A percentile compares a stretch with the other conserved stretches of the same genome.
phyloP scores from a whole-genome alignment of 1,139 yeast genomes.

The Geotrichum reessii region DNA sequence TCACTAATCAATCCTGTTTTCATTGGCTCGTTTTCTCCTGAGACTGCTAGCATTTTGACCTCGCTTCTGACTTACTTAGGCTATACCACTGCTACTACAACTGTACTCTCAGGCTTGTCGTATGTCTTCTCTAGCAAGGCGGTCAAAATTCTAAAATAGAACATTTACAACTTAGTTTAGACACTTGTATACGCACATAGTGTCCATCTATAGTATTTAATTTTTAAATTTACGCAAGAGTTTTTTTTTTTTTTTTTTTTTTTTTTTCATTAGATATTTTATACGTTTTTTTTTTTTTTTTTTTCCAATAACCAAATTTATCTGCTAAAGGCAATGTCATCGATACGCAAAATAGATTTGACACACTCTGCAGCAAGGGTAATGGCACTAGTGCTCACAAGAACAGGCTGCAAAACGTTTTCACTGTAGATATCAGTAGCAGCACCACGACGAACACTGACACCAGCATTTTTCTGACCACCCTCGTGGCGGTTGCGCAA shows the following conservation, averaged over 20 bases:
- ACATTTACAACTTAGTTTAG: background rate
- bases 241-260: background rate
- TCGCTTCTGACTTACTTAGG: constrained; percentile 16
- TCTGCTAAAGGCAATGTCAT: constrained; percentile 83
- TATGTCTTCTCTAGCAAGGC: constrained; percentile 67
- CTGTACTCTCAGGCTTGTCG: constrained; percentile 71
- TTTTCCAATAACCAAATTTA: constrained; percentile 28
- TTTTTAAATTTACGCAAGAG: background rate
- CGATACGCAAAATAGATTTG: constrained; percentile 90
- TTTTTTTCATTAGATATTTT: too few relatives aligned
- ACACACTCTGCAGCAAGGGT: constrained; percentile 94
- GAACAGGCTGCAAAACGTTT: constrained; percentile 92
- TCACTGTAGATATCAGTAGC: constrained; percentile 89
- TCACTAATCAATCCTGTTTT: constrained; percentile 63
- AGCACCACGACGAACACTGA: constrained; percentile 89
- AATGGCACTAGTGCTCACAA: constrained; percentile 90
- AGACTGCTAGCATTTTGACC: constrained; percentile 17
- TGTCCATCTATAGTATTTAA: background rate
- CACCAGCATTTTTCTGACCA: constrained; percentile 93
- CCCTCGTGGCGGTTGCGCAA: constrained; percentile 84
- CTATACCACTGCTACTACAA: constrained; percentile 66
- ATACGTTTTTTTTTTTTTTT: background rate
- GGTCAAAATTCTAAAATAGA: constrained; percentile 42
- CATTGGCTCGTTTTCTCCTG: constrained; percentile 27
- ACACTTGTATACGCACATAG: background rate